A percentile compares a stretch with the other conserved stretches of the same genome.
phyloP scores from a whole-genome alignment of 2,329 filamentous ascomycete species.

The Camillea tinctor region DNA sequence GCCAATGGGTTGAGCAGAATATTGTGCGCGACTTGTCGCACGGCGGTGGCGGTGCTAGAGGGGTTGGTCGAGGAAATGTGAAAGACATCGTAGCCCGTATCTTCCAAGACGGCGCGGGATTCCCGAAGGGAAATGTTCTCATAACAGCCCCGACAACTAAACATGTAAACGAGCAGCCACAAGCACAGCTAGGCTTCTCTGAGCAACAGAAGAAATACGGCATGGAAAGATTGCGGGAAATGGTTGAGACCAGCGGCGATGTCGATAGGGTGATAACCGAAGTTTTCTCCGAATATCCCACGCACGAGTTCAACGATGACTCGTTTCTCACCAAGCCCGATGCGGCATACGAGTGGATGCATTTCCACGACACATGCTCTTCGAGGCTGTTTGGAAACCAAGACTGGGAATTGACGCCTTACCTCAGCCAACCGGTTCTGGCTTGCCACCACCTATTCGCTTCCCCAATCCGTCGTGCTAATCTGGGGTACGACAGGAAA shows the following conservation, averaged over 20 bases:
- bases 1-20: conserved; percentile 74
- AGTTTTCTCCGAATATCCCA: conserved; percentile 82
- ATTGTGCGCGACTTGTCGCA: conserved; percentile 66
- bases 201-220: conserved; percentile 71
- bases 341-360: conserved; percentile 84
- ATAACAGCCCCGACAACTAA: conserved; percentile 41
- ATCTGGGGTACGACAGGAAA: conserved; percentile 42
- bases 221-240: conserved; percentile 69
- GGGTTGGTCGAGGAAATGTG: conserved; percentile 67
- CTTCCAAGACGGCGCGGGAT: conserved; percentile 76
- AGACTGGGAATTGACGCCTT: conserved; percentile 88
- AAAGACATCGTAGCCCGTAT: conserved; percentile 77
- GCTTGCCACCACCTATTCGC: conserved; percentile 93
- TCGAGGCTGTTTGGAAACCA: conserved; percentile 77
- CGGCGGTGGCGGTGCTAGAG: conserved; percentile 69
- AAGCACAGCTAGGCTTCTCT: conserved; percentile 65
- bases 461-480: conserved; percentile 56
- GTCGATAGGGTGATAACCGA: conserved; percentile 77
- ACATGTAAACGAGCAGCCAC: conserved; percentile 52
- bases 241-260: conserved; percentile 78
- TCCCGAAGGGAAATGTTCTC: conserved; percentile 57
- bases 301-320: conserved; percentile 90
- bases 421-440: conserved; percentile 81
- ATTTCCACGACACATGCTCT: conserved; percentile 86
- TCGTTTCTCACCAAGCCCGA: conserved; percentile 81